Conservation (phyloP, 2,329 filamentous ascomycete species). For the Phoma sp. region DNA sequence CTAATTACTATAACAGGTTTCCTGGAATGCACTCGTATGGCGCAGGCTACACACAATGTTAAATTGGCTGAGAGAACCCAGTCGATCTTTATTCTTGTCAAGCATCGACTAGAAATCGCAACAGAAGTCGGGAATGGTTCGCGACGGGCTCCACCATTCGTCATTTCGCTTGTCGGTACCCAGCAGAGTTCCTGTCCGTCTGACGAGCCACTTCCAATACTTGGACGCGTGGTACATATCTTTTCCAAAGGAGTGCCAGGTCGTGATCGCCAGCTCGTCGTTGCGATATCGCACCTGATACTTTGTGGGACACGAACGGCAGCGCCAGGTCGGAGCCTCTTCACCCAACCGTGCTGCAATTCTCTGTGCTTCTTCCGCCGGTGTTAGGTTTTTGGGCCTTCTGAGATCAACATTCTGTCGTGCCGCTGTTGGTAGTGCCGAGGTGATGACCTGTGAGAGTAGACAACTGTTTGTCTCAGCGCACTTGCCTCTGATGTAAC, state of each 20-base stretch:
- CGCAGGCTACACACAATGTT: no score
- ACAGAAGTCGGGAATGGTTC: not conserved
- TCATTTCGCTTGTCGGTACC: slow-evolving; percentile 1
- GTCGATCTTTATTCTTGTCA: no score
- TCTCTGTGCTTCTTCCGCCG: not conserved
- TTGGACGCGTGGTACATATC: not conserved
- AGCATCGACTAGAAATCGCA: no score
- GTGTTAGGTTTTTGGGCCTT: not conserved
- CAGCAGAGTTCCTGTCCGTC: not conserved
- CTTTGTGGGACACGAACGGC: slow-evolving; percentile 1
- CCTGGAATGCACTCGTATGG: no score
- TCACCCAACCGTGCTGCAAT: not conserved
- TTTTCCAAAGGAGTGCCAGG: slow-evolving; percentile 1
- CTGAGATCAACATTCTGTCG: not conserved
- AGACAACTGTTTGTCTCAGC: not conserved
- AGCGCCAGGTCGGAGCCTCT: not conserved
- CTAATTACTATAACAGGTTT: no score
- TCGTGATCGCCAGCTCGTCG: not conserved
- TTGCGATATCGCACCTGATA: not conserved
- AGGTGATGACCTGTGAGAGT: not conserved
- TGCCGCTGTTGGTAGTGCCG: not conserved
- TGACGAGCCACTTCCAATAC: not conserved
- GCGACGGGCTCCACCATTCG: slow-evolving; percentile 4
- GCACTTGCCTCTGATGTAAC: not conserved
- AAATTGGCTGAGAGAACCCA: no score